Evolutionary conservation across 306 rosid genomes (phyloP).

Genomic region (Inga oerstediana): DNA sequence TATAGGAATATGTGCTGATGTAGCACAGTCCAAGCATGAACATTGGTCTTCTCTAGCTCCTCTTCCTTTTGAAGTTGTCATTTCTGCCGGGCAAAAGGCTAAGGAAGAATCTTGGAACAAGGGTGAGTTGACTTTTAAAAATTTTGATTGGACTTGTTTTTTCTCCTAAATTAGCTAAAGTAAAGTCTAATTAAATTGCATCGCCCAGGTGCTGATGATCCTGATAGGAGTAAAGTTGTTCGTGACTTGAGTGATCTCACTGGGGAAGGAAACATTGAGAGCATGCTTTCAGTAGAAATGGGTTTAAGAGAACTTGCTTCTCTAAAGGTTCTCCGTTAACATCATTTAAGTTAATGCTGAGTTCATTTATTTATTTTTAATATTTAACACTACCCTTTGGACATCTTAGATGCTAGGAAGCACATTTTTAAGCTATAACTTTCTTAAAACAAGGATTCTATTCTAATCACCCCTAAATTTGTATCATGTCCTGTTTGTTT

Average conservation of each 20-base stretch:
- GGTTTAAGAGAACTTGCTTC: constrained; percentile 67
- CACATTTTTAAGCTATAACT: constrained; percentile 7
- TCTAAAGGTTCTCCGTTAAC: constrained; percentile 52
- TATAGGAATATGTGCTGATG: constrained; percentile 81
- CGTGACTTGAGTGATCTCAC: constrained; percentile 70
- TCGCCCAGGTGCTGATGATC: constrained; percentile 53
- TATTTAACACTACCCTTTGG: neutral
- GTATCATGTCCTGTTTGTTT: neutral
- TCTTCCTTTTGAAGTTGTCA: constrained; percentile 76
- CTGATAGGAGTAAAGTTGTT: constrained; percentile 51
- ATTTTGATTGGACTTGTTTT: neutral
- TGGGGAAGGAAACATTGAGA: constrained; percentile 81
- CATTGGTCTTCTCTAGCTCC: constrained; percentile 87
- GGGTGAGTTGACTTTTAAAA: constrained; percentile 39
- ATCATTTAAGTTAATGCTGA: neutral
- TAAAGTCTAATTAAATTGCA: constrained; percentile 17
- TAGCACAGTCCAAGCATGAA: constrained; percentile 69
- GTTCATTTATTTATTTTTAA: neutral
- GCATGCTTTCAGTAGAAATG: constrained; percentile 84
- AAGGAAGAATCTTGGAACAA: constrained; percentile 85
- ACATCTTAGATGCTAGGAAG: constrained; percentile 18
- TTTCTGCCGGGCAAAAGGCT: constrained; percentile 97
- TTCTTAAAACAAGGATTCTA: constrained; percentile 16
- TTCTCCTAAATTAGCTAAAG: constrained; percentile 5
- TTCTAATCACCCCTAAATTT: neutral